Evolutionary conservation across 306 rosid species (phyloP), one percentile per base, ranked within the genome.

Genomic region (Parietaria judaica): DNA sequence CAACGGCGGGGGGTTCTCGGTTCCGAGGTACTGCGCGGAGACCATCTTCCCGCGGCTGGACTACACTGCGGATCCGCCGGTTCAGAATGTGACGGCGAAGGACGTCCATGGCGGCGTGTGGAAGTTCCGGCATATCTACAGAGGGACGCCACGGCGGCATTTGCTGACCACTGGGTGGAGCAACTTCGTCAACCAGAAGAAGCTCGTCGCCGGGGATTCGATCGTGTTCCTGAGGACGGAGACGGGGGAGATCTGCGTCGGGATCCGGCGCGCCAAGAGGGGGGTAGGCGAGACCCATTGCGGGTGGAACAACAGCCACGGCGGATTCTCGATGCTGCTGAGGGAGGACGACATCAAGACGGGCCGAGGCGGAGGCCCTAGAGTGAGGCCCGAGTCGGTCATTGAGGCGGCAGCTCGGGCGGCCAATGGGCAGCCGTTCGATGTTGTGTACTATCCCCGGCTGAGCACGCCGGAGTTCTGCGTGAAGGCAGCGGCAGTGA

Each of bases 1-100:
- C 79, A 92, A 92, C 61, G 99, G 99, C 37, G 99, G 99, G 9
- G 99, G 99, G 0, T 92, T 92, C 66, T 92, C 99, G 0, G 99
- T 92, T 54, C 99, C 99, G 0, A 72, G 99, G 63, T 92, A 92
- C 77, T 92, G 99, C 34, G 99, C 99, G 0, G 99, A 92, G 65
- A 92, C 99, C 0, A 86, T 92, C 54, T 92, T 92, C 15, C 99
- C 99, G 0, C 76, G 85, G 62, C 66, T 92, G 49, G 97, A 92
- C 77, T 88, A 88, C 83, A 66, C 95, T 17, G 94, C 99, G 0
- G 97, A 88, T 61, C 99, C 99, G 3, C 99, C 99, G 10, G 99
- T 92, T 52, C 99, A 92, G 71, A 88, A 95, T 1, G 95, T 92
- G 54, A 65, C 81, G 0, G 99, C 99, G 0, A 86, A 74, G 74